Evolutionary conservation across 805 yeast genomes (phyloP).

Genomic region (Brettanomyces anomalus): DNA sequence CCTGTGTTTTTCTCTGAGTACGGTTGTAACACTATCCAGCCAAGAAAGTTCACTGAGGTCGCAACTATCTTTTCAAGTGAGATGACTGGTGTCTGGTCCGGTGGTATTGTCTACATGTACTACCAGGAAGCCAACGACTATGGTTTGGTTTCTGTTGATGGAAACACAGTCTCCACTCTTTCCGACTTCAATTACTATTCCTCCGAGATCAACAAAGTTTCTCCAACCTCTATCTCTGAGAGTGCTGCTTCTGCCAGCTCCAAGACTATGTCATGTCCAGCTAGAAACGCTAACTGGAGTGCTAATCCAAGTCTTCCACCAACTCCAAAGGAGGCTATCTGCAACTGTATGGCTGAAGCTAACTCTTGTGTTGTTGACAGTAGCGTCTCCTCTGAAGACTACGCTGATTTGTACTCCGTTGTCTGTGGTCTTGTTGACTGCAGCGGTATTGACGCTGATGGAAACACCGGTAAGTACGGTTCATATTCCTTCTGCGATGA

Average conservation of each 20-base stretch:
- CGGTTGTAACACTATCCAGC: conserved; percentile 63
- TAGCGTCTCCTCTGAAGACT: conserved; percentile 46
- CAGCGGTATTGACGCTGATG: conserved; percentile 52
- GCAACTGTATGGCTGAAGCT: conserved; percentile 54
- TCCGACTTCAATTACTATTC: conserved; percentile 57
- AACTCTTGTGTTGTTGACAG: conserved; percentile 52
- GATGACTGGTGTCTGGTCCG: conserved; percentile 83
- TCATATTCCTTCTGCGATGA: conserved; percentile 62
- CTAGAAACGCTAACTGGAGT: conserved; percentile 46
- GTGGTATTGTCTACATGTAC: conserved; percentile 86
- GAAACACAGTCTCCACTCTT: conserved; percentile 46
- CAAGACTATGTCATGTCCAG: conserved; percentile 49
- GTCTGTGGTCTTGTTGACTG: conserved; percentile 53
- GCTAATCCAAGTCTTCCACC: conserved; percentile 71
- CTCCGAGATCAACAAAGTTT: conserved; percentile 42
- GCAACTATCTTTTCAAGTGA: conserved; percentile 50
- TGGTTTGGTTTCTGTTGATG: conserved; percentile 54
- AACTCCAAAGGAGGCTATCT: conserved; percentile 56
- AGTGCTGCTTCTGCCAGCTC: conserved; percentile 31
- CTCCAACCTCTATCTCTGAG: conserved; percentile 42
- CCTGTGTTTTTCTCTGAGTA: conserved; percentile 79
- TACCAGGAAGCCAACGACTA: conserved; percentile 68
- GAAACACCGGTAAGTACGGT: conserved; percentile 61
- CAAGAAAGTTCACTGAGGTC: conserved; percentile 70
- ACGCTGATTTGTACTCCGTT: conserved; percentile 46